A percentile compares a stretch with the other conserved stretches of the same genome.
Conservation (phyloP, 129 eudicot species). For the Deinandra increscens region DNA sequence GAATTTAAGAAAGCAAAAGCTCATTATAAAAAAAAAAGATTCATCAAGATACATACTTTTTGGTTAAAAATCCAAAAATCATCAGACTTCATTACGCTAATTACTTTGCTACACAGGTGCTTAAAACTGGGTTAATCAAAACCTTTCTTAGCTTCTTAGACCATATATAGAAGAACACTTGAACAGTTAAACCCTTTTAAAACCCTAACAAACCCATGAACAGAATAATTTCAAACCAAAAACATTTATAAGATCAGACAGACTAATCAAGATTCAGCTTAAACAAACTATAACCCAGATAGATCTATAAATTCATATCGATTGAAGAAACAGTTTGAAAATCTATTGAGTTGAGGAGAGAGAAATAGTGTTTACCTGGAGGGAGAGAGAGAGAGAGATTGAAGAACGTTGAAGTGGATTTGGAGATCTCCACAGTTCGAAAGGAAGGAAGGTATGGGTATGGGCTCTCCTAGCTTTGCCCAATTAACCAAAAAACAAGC, state of each 20-base stretch:
- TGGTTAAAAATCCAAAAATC: constrained; percentile 10
- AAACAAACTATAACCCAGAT: constrained; percentile 39
- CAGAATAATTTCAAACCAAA: constrained; percentile 14
- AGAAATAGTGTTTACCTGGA: constrained; percentile 23
- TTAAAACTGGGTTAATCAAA: constrained; percentile 13
- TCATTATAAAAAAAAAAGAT: not conserved
- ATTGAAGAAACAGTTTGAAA: constrained; percentile 17
- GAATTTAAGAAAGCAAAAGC: constrained; percentile 10
- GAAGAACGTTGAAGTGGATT: constrained; percentile 23
- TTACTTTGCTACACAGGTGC: not conserved
- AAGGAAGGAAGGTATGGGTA: constrained; percentile 14
- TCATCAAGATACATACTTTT: constrained; percentile 19
- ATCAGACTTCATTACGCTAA: constrained; percentile 22
- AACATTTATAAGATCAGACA: constrained; percentile 1
- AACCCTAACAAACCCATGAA: constrained; percentile 33
- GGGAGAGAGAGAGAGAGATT: constrained; percentile 30
- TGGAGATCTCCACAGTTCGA: constrained; percentile 19
- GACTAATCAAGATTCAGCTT: constrained; percentile 29
- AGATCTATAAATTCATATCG: constrained; percentile 33
- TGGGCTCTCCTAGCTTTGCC: constrained; percentile 26
- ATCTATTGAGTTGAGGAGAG: constrained; percentile 9
- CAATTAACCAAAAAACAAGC: constrained; percentile 20
- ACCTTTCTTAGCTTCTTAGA: not conserved
- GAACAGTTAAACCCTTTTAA: constrained; percentile 20
- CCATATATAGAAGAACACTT: not conserved